Evolutionary conservation across 2,329 filamentous ascomycete species (phyloP).

Genomic region (Fusarium poae): DNA sequence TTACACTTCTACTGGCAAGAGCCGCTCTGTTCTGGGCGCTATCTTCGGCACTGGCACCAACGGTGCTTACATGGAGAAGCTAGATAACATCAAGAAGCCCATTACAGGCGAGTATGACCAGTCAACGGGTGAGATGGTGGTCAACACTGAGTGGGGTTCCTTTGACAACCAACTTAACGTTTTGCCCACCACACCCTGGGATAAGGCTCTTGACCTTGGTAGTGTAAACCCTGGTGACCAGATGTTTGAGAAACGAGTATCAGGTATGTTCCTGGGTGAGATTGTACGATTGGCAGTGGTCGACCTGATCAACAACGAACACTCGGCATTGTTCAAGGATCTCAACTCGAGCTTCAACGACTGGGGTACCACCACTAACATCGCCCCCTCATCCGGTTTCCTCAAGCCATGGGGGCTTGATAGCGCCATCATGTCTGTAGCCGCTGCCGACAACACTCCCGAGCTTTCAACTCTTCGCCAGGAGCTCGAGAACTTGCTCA

Average conservation of each 20-base stretch:
- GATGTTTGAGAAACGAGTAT: conserved; percentile 99
- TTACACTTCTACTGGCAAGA: conserved; percentile 91
- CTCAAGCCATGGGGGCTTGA: conserved; percentile 90
- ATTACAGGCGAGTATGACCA: conserved; percentile 78
- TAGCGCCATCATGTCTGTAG: conserved; percentile 88
- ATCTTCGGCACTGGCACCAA: conserved; percentile 99
- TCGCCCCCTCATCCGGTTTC: conserved; percentile 75
- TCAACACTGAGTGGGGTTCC: conserved; percentile 98
- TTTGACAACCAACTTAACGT: conserved; percentile 95
- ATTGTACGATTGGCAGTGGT: conserved; percentile 85
- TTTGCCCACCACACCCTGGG: conserved; percentile 87
- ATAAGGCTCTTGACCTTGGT: conserved; percentile 79
- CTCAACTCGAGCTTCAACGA: conserved; percentile 79
- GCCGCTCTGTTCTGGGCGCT: conserved; percentile 88
- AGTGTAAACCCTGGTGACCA: conserved; percentile 94
- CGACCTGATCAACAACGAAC: conserved; percentile 76
- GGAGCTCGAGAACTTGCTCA: conserved; percentile 80
- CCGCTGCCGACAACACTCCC: conserved; percentile 81
- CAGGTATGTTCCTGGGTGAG: conserved; percentile 98
- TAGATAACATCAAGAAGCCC: conserved; percentile 84
- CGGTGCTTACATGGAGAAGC: conserved; percentile 95
- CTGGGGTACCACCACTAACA: conserved; percentile 75
- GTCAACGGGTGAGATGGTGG: conserved; percentile 91
- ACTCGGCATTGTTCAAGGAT: conserved; percentile 80
- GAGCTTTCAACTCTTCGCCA: conserved; percentile 81